These are phyloP conservation scores for Polytrichum formosum DNA, from an alignment of 225 moss, liverwort and hornwort species.

Conservation along the genomic window DNA sequence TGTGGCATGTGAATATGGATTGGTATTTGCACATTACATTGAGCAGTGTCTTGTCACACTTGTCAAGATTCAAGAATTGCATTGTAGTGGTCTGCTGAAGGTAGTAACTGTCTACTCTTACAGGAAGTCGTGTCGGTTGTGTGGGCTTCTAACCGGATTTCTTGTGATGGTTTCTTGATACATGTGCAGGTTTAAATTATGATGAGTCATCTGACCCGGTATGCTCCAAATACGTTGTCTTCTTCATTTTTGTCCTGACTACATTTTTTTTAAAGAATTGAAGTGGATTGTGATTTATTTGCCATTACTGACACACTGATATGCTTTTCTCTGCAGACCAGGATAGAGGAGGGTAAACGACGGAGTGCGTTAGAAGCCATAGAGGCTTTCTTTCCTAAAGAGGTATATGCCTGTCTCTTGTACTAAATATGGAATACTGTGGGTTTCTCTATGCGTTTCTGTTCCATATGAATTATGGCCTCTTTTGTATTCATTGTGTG, in stretches of 20 bases:
- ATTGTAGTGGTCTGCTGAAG: too few relatives aligned
- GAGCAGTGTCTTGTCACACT: too few relatives aligned
- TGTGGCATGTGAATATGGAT: too few relatives aligned
- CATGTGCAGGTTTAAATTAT: constrained; percentile 36
- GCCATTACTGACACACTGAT: constrained; percentile 10
- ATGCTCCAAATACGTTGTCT: constrained; percentile 6
- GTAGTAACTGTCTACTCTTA: too few relatives aligned
- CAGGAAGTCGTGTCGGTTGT: too few relatives aligned
- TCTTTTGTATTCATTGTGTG: too few relatives aligned
- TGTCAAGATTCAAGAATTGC: too few relatives aligned
- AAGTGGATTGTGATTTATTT: background rate
- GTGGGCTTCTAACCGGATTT: too few relatives aligned
- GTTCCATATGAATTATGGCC: too few relatives aligned
- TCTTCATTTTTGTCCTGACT: background rate
- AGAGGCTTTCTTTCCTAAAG: constrained; percentile 55
- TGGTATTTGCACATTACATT: too few relatives aligned
- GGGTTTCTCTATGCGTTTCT: too few relatives aligned
- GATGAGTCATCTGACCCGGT: constrained; percentile 43
- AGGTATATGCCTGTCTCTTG: constrained; percentile 21
- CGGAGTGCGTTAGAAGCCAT: constrained; percentile 48
- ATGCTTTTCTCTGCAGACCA: constrained; percentile 30
- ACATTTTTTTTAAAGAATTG: background rate
- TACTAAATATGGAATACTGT: too few relatives aligned
- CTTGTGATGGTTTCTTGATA: background rate
- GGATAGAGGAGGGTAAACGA: constrained; percentile 43